Conservation (phyloP, 495 filamentous ascomycete genomes). For the Elaphomyces granulatus region DNA sequence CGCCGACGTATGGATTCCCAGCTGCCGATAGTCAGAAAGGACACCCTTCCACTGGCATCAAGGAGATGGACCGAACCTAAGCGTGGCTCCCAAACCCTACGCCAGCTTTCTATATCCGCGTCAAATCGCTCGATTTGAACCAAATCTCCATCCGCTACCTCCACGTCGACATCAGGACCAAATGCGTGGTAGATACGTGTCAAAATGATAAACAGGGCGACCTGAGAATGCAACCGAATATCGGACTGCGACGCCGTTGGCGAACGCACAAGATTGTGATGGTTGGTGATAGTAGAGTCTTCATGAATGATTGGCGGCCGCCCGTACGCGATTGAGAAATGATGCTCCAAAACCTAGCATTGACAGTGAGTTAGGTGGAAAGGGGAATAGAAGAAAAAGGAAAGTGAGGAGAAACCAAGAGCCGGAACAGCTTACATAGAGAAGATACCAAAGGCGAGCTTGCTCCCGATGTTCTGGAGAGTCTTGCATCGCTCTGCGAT, state of each 20-base stretch:
- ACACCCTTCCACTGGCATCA: neutral
- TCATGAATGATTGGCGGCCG: slow-evolving; percentile 42
- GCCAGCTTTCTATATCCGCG: slow-evolving; percentile 30
- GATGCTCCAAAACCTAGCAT: slow-evolving; percentile 35
- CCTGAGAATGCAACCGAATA: slow-evolving; percentile 39
- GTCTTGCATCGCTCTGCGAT: slow-evolving; percentile 33
- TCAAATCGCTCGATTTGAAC: slow-evolving; percentile 31
- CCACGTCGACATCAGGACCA: slow-evolving; percentile 41
- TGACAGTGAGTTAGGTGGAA: slow-evolving; percentile 2
- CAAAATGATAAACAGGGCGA: slow-evolving; percentile 43
- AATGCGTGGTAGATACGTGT: slow-evolving; percentile 43
- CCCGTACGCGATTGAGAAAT: slow-evolving; percentile 41
- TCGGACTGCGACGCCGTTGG: slow-evolving; percentile 35
- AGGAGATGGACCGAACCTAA: slow-evolving; percentile 23
- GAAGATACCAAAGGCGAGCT: slow-evolving; percentile 36
- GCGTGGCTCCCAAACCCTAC: slow-evolving; percentile 34
- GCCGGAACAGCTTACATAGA: slow-evolving; percentile 32
- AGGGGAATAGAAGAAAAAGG: neutral
- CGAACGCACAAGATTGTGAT: slow-evolving; percentile 33
- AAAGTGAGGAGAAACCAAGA: neutral
- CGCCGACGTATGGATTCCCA: slow-evolving; percentile 36
- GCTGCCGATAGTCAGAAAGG: slow-evolving; percentile 18
- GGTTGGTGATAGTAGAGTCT: slow-evolving; percentile 35
- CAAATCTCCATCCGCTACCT: slow-evolving; percentile 33
- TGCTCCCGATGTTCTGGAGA: slow-evolving; percentile 33